Evolutionary conservation across 2,329 filamentous ascomycete species (phyloP).

Genomic region (Mariannaea elegans): DNA sequence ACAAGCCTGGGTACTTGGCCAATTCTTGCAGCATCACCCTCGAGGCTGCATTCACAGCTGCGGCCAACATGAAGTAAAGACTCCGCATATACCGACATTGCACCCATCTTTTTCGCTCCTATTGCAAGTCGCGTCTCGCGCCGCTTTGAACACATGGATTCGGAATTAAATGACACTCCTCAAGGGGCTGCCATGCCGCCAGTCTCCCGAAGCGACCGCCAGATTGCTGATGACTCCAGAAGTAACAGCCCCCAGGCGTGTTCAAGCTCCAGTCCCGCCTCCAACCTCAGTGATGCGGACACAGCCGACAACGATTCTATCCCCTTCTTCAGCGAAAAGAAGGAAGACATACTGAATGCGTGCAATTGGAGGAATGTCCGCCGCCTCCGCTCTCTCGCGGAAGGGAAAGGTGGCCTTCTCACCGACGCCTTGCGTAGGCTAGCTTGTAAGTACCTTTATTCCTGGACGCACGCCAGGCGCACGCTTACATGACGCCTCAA

Average conservation of each 20-base stretch:
- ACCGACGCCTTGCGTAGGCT: conserved; percentile 72
- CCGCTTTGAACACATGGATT: conserved; percentile 13
- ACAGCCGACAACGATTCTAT: conserved; percentile 25
- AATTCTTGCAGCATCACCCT: no score
- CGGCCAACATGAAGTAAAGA: conserved; percentile 22
- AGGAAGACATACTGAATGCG: conserved; percentile 58
- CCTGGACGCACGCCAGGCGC: neutral
- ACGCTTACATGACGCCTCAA: conserved; percentile 24
- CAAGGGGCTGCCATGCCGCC: conserved; percentile 5
- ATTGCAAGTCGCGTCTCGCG: neutral
- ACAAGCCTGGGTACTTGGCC: no score
- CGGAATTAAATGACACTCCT: conserved; percentile 20
- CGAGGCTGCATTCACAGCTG: conserved; percentile 6
- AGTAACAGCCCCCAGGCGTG: conserved; percentile 22
- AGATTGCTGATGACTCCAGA: conserved; percentile 15
- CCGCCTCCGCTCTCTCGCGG: conserved; percentile 65
- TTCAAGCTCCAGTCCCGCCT: conserved; percentile 22
- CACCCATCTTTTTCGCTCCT: conserved; percentile 1
- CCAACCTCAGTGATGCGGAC: conserved; percentile 10
- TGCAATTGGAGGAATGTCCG: conserved; percentile 67
- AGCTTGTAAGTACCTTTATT: conserved; percentile 73
- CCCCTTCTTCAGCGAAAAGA: conserved; percentile 41
- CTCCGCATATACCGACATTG: conserved; percentile 11
- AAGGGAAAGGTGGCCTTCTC: conserved; percentile 72
- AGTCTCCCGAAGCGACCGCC: conserved; percentile 15